Percentiles rank a stretch among this genome's conserved stretches.
phyloP scores from a whole-genome alignment of 257 asterid species.

The Gynochthodes officinalis region DNA sequence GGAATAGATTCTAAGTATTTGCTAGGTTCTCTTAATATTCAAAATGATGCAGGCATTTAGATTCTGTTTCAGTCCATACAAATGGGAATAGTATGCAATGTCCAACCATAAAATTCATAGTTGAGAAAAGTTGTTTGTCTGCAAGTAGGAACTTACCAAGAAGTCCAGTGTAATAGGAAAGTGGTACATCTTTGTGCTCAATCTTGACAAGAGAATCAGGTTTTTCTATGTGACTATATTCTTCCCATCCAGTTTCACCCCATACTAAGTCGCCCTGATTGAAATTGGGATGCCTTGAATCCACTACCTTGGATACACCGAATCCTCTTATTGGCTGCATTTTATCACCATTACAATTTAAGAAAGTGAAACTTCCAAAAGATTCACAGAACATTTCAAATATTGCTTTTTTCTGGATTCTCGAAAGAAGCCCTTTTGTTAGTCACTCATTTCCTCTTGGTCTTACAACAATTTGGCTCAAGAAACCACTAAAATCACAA shows the following conservation, averaged over 20 bases:
- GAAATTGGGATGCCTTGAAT: slow-evolving; percentile 29
- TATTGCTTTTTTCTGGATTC: not conserved
- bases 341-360: not conserved
- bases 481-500: too few species aligned
- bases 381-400: not conserved
- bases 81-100: not conserved
- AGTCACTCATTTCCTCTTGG: too few species aligned
- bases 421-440: too few species aligned
- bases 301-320: slow-evolving; percentile 32
- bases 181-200: slow-evolving; percentile 28
- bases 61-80: not conserved
- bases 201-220: slow-evolving; percentile 14
- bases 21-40: too few species aligned
- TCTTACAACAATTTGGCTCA: too few species aligned
- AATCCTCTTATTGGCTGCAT: slow-evolving; percentile 22
- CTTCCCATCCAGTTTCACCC: slow-evolving; percentile 23
- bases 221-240: slow-evolving; percentile 15
- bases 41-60: too few species aligned
- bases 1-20: not conserved
- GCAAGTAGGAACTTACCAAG: slow-evolving; percentile 34
- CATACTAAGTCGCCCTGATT: slow-evolving; percentile 25
- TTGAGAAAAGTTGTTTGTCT: not conserved
- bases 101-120: not conserved
- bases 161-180: slow-evolving; percentile 56
- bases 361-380: not conserved